Percentiles rank a stretch among this genome's conserved stretches.
Conservation (phyloP, 768 basidiomycete genomes). For the Nidularia pulvinata region DNA sequence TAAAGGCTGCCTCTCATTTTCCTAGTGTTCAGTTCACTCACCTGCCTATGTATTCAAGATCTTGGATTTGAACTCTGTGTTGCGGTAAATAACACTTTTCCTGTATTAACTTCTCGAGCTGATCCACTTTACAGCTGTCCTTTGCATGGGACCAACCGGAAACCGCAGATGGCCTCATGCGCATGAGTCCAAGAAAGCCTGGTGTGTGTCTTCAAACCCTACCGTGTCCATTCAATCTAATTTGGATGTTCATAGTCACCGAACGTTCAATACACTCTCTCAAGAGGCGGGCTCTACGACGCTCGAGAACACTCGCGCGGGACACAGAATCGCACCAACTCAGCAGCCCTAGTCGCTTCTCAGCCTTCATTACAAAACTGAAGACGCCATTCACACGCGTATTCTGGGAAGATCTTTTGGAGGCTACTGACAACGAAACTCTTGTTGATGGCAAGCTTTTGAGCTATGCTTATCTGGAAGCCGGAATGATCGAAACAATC, state of each 20-base stretch:
- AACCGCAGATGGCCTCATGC: slow-evolving; percentile 65
- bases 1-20: slow-evolving; percentile 17
- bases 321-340: slow-evolving; percentile 52
- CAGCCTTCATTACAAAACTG: slow-evolving; percentile 31
- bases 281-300: slow-evolving; percentile 57
- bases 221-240: neutral
- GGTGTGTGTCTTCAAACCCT: slow-evolving; percentile 26
- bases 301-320: slow-evolving; percentile 50
- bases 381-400: slow-evolving; percentile 52
- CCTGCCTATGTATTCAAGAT: slow-evolving; percentile 34
- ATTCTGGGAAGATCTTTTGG: slow-evolving; percentile 61
- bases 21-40: neutral
- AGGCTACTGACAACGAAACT: slow-evolving; percentile 52
- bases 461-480: slow-evolving; percentile 68
- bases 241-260: slow-evolving; percentile 38
- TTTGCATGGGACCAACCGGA: slow-evolving; percentile 78
- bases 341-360: slow-evolving; percentile 38
- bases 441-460: slow-evolving; percentile 62
- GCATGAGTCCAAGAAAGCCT: slow-evolving; percentile 65
- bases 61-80: slow-evolving; percentile 71
- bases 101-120: neutral
- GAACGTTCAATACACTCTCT: slow-evolving; percentile 49
- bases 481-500: slow-evolving; percentile 59
- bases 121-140: slow-evolving; percentile 39
- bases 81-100: slow-evolving; percentile 40